Conservation (phyloP, 176 grass and related monocot species). For the Calamus simplicifolius region DNA sequence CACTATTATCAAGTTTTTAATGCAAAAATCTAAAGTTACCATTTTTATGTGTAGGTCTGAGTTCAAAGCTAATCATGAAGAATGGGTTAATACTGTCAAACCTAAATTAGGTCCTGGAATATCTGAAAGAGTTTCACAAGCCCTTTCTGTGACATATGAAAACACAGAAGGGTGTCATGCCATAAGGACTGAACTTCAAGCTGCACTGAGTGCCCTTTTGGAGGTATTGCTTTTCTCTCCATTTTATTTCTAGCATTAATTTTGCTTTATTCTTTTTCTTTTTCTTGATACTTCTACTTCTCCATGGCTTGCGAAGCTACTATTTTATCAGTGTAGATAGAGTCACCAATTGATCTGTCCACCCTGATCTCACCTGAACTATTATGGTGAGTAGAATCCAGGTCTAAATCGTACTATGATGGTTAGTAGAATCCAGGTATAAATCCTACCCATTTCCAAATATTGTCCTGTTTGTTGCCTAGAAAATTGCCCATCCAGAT, state of each 20-base stretch:
- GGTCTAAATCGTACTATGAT: too few species aligned
- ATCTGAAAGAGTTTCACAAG: slow-evolving; percentile 45
- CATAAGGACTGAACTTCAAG: slow-evolving; percentile 47
- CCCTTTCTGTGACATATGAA: slow-evolving; percentile 34
- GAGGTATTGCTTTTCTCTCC: slow-evolving; percentile 26
- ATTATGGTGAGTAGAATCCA: too few species aligned
- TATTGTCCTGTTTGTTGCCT: too few species aligned
- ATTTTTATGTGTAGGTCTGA: slow-evolving; percentile 40
- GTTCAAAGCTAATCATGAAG: slow-evolving; percentile 78
- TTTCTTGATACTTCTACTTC: too few species aligned
- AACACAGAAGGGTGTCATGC: slow-evolving; percentile 32
- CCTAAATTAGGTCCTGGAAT: slow-evolving; percentile 71
- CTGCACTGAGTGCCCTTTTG: slow-evolving; percentile 39
- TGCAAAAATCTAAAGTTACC: neutral
- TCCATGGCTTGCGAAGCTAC: too few species aligned
- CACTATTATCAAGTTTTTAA: slow-evolving; percentile 5
- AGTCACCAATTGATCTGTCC: too few species aligned
- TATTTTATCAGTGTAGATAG: too few species aligned
- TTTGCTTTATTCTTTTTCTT: neutral
- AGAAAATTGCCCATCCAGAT: too few species aligned
- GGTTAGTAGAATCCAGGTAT: too few species aligned
- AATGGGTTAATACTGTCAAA: slow-evolving; percentile 55
- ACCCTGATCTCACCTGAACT: too few species aligned
- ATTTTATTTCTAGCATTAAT: neutral
- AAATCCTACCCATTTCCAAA: too few species aligned